Percentiles rank a stretch among this genome's conserved stretches.
Evolutionary conservation across 2,329 filamentous ascomycete genomes (phyloP).

Genomic region (Colletotrichum eremochloae): DNA sequence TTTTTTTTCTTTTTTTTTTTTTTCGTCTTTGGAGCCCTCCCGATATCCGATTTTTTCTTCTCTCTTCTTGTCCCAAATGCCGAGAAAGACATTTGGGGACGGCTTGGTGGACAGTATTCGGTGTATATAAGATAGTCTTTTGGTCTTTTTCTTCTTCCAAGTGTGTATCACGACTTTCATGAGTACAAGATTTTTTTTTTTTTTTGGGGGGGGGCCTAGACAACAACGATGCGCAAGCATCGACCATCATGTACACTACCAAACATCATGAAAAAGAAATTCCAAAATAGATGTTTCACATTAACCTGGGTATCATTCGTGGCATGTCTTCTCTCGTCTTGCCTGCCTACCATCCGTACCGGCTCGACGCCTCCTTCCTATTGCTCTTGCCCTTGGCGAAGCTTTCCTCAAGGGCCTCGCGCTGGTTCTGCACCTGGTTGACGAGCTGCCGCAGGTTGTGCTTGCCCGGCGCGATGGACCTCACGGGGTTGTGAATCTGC

Average conservation of each 20-base stretch:
- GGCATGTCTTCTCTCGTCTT: background rate
- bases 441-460: conserved; percentile 91
- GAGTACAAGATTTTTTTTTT: conserved; percentile 1
- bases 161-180: conserved; percentile 23
- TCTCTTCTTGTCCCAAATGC: background rate
- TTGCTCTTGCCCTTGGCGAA: conserved; percentile 86
- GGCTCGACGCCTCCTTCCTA: conserved; percentile 82
- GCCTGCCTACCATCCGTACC: conserved; percentile 79
- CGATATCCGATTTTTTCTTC: background rate
- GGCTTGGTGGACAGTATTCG: conserved; percentile 4
- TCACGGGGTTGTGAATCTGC: conserved; percentile 84
- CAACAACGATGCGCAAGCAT: conserved; percentile 6
- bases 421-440: conserved; percentile 83
- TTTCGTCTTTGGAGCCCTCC: background rate
- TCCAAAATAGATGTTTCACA: background rate
- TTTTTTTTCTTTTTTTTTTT: background rate
- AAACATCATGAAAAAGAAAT: conserved; percentile 4
- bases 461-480: conserved; percentile 86
- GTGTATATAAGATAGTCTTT: conserved; percentile 35
- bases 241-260: conserved; percentile 34
- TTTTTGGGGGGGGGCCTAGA: conserved; percentile 12
- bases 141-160: background rate
- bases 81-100: background rate
- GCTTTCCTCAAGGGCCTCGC: conserved; percentile 90
- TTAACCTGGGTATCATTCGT: conserved; percentile 37